phyloP scores from a whole-genome alignment of 1,139 yeast genomes.

The Saccharomycopsis hybrid region DNA sequence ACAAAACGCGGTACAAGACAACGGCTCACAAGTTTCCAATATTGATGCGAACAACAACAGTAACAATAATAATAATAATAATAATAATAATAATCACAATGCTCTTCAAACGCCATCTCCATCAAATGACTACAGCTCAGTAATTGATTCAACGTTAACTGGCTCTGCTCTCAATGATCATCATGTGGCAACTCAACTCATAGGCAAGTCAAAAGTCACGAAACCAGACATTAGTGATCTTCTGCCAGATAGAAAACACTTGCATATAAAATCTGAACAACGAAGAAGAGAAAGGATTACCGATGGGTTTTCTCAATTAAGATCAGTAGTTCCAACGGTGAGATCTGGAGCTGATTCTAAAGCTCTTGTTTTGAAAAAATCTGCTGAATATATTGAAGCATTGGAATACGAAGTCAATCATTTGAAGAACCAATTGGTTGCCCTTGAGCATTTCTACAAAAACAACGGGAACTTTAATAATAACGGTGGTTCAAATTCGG shows the following conservation, averaged over 20 bases:
- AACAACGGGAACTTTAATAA: not conserved
- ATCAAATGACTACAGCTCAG: conserved; percentile 8
- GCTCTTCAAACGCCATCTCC: conserved; percentile 1
- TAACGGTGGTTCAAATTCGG: not conserved
- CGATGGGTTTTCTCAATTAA: conserved; percentile 37
- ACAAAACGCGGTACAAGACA: not conserved
- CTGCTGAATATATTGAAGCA: conserved; percentile 34
- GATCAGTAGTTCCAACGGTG: conserved; percentile 35
- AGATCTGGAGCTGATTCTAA: conserved; percentile 39
- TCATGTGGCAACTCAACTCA: not conserved
- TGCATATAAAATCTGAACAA: conserved; percentile 39
- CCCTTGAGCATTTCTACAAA: conserved; percentile 11
- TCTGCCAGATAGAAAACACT: conserved; percentile 24
- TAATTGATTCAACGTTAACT: conserved; percentile 5
- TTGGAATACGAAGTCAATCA: conserved; percentile 28
- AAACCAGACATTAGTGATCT: conserved; percentile 2
- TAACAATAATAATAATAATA: not conserved
- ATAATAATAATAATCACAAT: not conserved
- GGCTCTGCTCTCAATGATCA: not conserved
- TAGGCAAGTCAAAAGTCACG: not conserved
- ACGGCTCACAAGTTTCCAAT: not conserved
- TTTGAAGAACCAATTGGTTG: conserved; percentile 18
- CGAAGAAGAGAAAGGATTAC: conserved; percentile 39
- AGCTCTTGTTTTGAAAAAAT: conserved; percentile 36
- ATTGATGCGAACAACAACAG: too few species aligned